Conservation (phyloP, 257 asterid species). For the Nicotiana sylvestris region DNA sequence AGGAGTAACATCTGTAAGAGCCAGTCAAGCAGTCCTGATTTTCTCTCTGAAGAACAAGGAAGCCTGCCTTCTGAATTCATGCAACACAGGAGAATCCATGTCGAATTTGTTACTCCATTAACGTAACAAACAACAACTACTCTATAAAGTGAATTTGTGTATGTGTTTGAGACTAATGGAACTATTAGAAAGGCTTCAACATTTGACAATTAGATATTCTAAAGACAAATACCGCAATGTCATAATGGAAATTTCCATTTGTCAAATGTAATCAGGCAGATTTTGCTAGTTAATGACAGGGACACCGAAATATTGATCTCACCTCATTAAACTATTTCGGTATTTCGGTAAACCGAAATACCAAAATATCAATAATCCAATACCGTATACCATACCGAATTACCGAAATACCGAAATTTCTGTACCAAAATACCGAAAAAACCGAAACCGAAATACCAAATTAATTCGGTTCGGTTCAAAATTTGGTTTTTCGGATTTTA, state of each 20-base stretch:
- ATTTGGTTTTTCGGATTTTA: no score
- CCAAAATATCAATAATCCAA: no score
- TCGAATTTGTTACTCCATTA: slow-evolving; percentile 31
- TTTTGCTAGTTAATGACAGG: no score
- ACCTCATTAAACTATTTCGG: no score
- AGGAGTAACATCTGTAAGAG: slow-evolving; percentile 70
- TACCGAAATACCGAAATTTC: no score
- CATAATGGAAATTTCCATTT: neutral
- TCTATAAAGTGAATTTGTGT: slow-evolving; percentile 27
- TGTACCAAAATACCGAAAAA: no score
- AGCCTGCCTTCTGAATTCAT: slow-evolving; percentile 76
- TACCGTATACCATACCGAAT: no score
- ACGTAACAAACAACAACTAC: slow-evolving; percentile 23
- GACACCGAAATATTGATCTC: no score
- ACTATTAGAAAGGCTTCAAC: neutral
- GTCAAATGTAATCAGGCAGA: neutral
- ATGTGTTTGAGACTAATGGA: slow-evolving; percentile 8
- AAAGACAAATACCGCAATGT: neutral
- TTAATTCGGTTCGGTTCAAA: no score
- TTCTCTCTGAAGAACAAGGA: slow-evolving; percentile 72
- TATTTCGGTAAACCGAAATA: no score
- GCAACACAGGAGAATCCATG: slow-evolving; percentile 38
- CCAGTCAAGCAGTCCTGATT: slow-evolving; percentile 75
- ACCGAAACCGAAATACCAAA: no score
- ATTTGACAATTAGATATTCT: slow-evolving; percentile 6